Percentiles rank a stretch among this genome's conserved stretches.
Conservation (phyloP, 2,329 filamentous ascomycete species). For the Scedosporium minutisporum region DNA sequence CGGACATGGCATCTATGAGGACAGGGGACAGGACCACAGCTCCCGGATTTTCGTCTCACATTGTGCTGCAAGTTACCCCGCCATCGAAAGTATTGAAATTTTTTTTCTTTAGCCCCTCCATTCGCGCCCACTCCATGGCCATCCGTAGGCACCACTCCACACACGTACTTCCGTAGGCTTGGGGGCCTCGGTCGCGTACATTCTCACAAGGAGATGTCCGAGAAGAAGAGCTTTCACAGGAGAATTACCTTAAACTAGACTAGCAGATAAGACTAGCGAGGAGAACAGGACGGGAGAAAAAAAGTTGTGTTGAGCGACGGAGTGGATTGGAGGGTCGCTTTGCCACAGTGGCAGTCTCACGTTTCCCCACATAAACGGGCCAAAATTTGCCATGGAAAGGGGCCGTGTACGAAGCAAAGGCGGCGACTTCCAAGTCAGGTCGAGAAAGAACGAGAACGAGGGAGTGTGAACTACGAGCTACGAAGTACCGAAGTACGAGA, state of each 20-base stretch:
- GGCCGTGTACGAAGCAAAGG: not conserved
- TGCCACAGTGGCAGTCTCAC: slow-evolving; percentile 1
- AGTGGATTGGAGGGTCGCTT: not conserved
- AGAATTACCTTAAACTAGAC: not conserved
- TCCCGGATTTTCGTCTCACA: not conserved
- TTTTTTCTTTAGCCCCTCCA: slow-evolving; percentile 5
- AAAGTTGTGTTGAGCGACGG: not conserved
- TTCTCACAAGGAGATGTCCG: not conserved
- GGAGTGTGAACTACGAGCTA: not conserved
- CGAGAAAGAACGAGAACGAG: not conserved
- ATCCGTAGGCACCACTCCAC: not conserved
- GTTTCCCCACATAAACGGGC: slow-evolving; percentile 2
- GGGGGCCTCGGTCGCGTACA: not conserved
- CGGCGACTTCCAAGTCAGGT: not conserved
- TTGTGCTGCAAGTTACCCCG: slow-evolving; percentile 1
- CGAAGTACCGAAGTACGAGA: not conserved
- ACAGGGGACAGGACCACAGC: not conserved
- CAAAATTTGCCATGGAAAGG: slow-evolving; percentile 1
- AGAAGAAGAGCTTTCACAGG: not conserved
- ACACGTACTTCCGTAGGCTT: not conserved
- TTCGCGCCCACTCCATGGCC: not conserved
- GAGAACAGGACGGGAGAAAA: not conserved
- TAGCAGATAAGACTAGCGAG: not conserved
- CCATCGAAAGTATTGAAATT: not conserved
- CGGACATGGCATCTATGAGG: not conserved